phyloP scores from a whole-genome alignment of 257 asterid species.

The Nicotiana noctiflora region DNA sequence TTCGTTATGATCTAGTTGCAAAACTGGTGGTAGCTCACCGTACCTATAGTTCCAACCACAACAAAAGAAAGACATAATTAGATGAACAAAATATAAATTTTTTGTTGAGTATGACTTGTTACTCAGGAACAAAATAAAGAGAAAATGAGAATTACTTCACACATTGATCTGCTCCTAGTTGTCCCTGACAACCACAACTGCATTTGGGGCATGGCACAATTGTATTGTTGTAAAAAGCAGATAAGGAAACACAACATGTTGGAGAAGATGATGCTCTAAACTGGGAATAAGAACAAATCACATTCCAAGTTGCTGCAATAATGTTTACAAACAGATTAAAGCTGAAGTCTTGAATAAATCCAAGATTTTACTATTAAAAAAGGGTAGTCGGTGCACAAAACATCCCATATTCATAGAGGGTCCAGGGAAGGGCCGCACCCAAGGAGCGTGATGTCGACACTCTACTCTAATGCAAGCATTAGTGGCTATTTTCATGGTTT shows the following conservation, averaged over 20 bases:
- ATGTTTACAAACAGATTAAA: neutral
- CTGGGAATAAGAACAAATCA: slow-evolving; percentile 70
- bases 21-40: slow-evolving; percentile 36
- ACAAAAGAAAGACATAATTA: neutral
- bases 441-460: no score
- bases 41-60: slow-evolving; percentile 17
- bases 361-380: no score
- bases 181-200: slow-evolving; percentile 64
- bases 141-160: slow-evolving; percentile 30
- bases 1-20: slow-evolving; percentile 35
- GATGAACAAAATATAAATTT: neutral
- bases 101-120: neutral
- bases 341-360: neutral
- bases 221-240: slow-evolving; percentile 63
- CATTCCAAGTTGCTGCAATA: slow-evolving; percentile 63
- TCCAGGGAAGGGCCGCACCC: no score
- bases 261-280: slow-evolving; percentile 55
- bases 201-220: slow-evolving; percentile 61
- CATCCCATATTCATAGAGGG: no score
- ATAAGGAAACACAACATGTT: slow-evolving; percentile 65
- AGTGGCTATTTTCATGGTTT: no score
- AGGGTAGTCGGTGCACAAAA: no score
- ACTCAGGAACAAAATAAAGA: neutral
- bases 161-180: slow-evolving; percentile 28
- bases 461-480: no score